Evolutionary conservation across 2,329 filamentous ascomycete species (phyloP).

Genomic region (Xylaria sp.): DNA sequence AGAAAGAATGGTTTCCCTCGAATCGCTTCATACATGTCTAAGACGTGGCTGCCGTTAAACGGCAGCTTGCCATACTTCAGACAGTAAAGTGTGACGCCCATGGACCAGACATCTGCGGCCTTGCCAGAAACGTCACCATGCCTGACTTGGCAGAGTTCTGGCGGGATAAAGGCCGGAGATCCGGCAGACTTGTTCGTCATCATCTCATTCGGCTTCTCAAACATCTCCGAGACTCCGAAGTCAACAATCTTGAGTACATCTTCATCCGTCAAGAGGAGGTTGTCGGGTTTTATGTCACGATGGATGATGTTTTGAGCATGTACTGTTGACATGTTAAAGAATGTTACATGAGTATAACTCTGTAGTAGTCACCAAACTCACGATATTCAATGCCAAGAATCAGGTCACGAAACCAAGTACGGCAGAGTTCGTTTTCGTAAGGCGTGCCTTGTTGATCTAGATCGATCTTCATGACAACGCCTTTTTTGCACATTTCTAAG

Average conservation of each 20-base stretch:
- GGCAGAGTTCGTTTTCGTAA: slow-evolving; percentile 83
- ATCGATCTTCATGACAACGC: slow-evolving; percentile 95
- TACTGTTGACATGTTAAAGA: slow-evolving; percentile 61
- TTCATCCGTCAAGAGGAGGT: slow-evolving; percentile 87
- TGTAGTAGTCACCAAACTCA: slow-evolving; percentile 56
- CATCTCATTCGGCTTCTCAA: slow-evolving; percentile 87
- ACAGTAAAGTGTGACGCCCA: slow-evolving; percentile 96
- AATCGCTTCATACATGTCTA: slow-evolving; percentile 92
- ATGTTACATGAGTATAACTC: neutral
- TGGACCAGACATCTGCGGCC: slow-evolving; percentile 97
- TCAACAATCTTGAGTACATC: slow-evolving; percentile 97
- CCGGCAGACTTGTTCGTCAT: slow-evolving; percentile 92
- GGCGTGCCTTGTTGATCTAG: slow-evolving; percentile 85
- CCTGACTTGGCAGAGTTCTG: slow-evolving; percentile 87
- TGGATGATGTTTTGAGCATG: slow-evolving; percentile 96
- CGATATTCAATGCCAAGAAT: slow-evolving; percentile 94
- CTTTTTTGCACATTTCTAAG: slow-evolving; percentile 98
- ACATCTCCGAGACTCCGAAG: slow-evolving; percentile 99
- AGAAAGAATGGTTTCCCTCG: slow-evolving; percentile 74
- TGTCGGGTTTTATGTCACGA: slow-evolving; percentile 97
- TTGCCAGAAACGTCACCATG: slow-evolving; percentile 89
- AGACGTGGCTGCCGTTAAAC: slow-evolving; percentile 80
- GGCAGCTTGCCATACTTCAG: slow-evolving; percentile 89
- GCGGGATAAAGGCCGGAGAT: slow-evolving; percentile 92
- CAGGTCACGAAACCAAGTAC: slow-evolving; percentile 94